Base-by-base conservation (phyloP, 208 protist species). In the Vickermania ingenoplastis region DNA sequence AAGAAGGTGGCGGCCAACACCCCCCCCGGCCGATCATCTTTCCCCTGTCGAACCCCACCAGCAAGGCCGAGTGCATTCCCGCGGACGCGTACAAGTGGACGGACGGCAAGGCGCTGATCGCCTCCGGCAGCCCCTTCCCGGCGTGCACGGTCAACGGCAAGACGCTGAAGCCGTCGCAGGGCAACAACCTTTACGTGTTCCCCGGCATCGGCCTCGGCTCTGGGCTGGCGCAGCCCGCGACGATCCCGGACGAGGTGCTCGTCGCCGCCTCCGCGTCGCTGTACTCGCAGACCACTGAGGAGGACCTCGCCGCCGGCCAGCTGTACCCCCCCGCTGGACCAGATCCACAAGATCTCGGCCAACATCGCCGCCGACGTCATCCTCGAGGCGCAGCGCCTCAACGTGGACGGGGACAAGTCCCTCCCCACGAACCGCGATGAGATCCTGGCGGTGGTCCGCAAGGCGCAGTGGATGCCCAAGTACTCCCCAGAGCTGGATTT, bases 181-280 rank as follows among this genome's bases (percentile, higher is more conserved):
- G 93, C 41, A 99, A 99, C 81, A 99, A 99, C 80, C 87, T 98
- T 49, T 95, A 96, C 70, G 84, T 98, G 53, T 98, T 98, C 81
- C 95, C 95, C 23, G 97, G 95, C 45, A 56, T 98, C 23, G 97
- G 92, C 41, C 84, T 98, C 22, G 97, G 92, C 50, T 86, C 77
- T 57, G 73, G 69, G 3, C 58, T 93, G 14, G 77, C 71, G 4
- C 66, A 81, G 56, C 77, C 90, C 17, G 77, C 69, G 7, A 53
- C 81, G 53, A 94, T 98, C 57, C 83, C 94, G 14, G 86, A 98
- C 41, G 70, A 73, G 11, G 80, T 98, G 65, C 74, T 98, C 65
- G 69, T 87, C 24, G 70, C 66, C 25, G 89, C 96, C n/a, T 83
- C 94, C 17, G 59, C 73, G 50, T 71, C 75, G 27, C 78, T 98